phyloP scores from a whole-genome alignment of 176 grass and related monocot genomes.

The Bonia amplexicaulis region DNA sequence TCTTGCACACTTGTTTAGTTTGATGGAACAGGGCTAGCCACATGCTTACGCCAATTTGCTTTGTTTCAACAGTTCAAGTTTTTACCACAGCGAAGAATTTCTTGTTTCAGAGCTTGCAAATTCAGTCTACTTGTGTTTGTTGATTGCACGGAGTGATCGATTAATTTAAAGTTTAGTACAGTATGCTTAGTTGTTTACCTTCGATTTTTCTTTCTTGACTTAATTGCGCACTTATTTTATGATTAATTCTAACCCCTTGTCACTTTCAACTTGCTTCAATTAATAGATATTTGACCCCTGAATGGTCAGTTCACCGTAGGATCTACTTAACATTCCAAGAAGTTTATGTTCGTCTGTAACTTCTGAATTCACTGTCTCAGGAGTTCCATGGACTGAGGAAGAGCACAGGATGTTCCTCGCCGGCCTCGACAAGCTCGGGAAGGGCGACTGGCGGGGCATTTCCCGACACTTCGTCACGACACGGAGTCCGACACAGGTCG shows the following conservation, averaged over 20 bases:
- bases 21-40: background rate
- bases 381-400: slow-evolving; percentile 71
- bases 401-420: slow-evolving; percentile 58
- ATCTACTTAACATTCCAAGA: background rate
- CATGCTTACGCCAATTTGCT: background rate
- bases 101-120: background rate
- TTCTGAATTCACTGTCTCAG: slow-evolving; percentile 20
- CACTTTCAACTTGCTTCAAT: background rate
- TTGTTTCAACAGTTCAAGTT: background rate
- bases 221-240: background rate
- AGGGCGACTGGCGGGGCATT: slow-evolving; percentile 73
- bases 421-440: slow-evolving; percentile 70
- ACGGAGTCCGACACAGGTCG: slow-evolving; percentile 71
- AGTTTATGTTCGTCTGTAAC: background rate
- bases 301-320: background rate
- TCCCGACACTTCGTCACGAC: slow-evolving; percentile 54
- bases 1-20: background rate
- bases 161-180: background rate
- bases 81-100: background rate
- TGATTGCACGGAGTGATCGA: background rate
- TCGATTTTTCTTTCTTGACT: background rate
- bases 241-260: background rate
- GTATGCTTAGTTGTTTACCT: background rate
- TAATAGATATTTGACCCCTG: background rate
- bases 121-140: background rate